These are phyloP conservation scores for Colletotrichum magnum DNA, from an alignment of 2,329 filamentous ascomycete species.

Conservation along the genomic window DNA sequence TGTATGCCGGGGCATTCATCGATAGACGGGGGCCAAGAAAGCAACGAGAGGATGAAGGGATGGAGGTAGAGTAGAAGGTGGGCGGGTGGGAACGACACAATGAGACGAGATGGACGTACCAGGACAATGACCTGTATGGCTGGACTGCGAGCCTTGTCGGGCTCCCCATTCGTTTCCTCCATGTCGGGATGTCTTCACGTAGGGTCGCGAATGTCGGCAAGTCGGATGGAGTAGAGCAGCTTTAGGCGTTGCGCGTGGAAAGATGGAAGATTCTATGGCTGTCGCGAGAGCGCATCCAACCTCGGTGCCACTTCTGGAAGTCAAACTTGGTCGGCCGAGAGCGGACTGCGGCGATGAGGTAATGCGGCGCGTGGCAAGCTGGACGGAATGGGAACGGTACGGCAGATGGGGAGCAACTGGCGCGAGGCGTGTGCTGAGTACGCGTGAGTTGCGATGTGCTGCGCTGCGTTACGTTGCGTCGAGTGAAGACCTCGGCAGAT, in stretches of 20 bases:
- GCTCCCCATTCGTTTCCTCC: conserved; percentile 35
- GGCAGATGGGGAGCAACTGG: conserved; percentile 9
- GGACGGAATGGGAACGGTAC: conserved; percentile 5
- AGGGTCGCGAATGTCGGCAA: background rate
- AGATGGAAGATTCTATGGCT: conserved; percentile 2
- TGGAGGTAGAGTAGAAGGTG: background rate
- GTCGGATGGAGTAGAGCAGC: background rate
- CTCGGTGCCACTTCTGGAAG: conserved; percentile 11
- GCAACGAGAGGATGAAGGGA: background rate
- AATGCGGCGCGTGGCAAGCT: conserved; percentile 4
- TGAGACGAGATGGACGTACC: conserved; percentile 65
- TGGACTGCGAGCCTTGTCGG: conserved; percentile 49
- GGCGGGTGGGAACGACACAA: background rate
- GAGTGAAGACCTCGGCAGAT: background rate
- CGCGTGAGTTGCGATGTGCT: background rate
- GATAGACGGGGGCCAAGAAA: background rate
- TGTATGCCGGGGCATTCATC: background rate
- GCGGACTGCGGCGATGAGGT: conserved; percentile 6
- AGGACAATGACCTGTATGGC: conserved; percentile 82
- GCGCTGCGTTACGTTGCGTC: background rate
- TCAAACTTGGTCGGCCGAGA: background rate
- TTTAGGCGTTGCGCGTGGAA: conserved; percentile 2
- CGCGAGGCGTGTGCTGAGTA: background rate
- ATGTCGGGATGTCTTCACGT: conserved; percentile 9
- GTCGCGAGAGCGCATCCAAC: conserved; percentile 24